Conservation (phyloP, 306 rosid species). For the Coriaria nepalensis region DNA sequence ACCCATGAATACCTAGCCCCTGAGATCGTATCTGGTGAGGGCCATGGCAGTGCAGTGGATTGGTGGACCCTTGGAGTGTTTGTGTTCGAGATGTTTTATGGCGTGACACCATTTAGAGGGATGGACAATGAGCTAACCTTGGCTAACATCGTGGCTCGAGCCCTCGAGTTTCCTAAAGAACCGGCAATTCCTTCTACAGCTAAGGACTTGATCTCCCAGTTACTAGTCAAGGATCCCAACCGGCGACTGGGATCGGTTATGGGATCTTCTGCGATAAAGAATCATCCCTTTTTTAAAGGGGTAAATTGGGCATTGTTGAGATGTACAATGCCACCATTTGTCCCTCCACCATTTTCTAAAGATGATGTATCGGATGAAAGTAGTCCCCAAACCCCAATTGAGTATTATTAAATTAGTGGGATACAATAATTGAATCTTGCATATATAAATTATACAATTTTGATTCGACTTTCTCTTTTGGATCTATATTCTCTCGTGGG, state of each 20-base stretch:
- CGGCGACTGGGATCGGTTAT: constrained; percentile 47
- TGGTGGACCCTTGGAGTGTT: constrained; percentile 72
- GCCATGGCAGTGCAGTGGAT: constrained; percentile 71
- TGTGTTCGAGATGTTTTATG: constrained; percentile 47
- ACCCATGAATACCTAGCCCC: constrained; percentile 63
- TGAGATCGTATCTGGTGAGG: constrained; percentile 57
- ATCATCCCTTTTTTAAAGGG: constrained; percentile 50
- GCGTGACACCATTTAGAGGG: constrained; percentile 64
- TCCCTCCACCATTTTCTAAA: constrained; percentile 45
- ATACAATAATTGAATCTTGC: too few species aligned
- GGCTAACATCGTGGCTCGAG: constrained; percentile 65
- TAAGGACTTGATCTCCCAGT: constrained; percentile 47
- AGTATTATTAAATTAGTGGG: constrained; percentile 33
- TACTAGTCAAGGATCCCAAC: constrained; percentile 51
- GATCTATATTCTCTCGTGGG: too few species aligned
- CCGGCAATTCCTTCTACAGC: constrained; percentile 32
- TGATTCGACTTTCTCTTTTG: too few species aligned
- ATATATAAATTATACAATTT: too few species aligned
- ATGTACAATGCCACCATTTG: constrained; percentile 49
- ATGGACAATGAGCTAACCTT: constrained; percentile 52
- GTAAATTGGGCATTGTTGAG: constrained; percentile 68
- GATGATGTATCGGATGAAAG: constrained; percentile 37
- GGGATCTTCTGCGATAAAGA: constrained; percentile 50
- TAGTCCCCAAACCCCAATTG: constrained; percentile 43
- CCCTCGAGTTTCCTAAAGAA: constrained; percentile 59